Base-by-base conservation (phyloP, 345 rosid species). In the Salix dunnii region DNA sequence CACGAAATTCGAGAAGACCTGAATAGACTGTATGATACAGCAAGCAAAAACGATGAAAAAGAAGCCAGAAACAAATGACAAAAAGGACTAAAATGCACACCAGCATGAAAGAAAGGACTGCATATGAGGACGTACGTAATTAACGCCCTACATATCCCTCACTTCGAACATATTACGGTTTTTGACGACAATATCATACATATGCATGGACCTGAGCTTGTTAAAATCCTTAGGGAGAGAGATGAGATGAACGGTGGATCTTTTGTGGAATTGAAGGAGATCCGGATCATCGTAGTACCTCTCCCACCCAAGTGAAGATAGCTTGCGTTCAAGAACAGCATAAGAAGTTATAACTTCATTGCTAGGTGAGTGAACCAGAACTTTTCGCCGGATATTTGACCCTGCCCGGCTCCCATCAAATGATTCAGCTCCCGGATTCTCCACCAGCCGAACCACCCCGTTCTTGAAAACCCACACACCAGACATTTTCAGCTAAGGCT, bases 171-270 rank as follows among this genome's bases (percentile, higher is more conserved):
- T 33, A 81, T 88, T 87, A 14, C 90, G 91, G 73, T 89, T 92
- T 72, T 94, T 90, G 71, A 92, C 92, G 55, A 94, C 94, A 79
- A 94, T 92, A 71, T 94, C 97, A 69, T 80, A 92, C 98, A 94
- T 94, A 80, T 94, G 94, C 81, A 87, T 78, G 83, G 91, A 73
- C 76, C 87, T 90, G 86, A 94, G 86, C 85, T 70, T 88, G 84
- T 21, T 79, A 74, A 91, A 94, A 80, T 91, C 94, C 61, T 33
- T 84, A 4, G 98, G 97, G 76, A 94, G 96, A 27, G 94, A 89
- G 74, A 94, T 91, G 78, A 89, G 88, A 74, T 91, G 86, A 49
- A 88, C 77, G 1, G 92, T 86, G 51, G 91, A 85, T 55, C 86
- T 43, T 76, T 92, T 92, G 71, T 89, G 96, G 89, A 87, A 94